Percentiles rank a stretch among this genome's conserved stretches.
These are phyloP conservation scores for Suaeda aralocaspica DNA, from an alignment of 148 eudicot species.

Conservation along the genomic window DNA sequence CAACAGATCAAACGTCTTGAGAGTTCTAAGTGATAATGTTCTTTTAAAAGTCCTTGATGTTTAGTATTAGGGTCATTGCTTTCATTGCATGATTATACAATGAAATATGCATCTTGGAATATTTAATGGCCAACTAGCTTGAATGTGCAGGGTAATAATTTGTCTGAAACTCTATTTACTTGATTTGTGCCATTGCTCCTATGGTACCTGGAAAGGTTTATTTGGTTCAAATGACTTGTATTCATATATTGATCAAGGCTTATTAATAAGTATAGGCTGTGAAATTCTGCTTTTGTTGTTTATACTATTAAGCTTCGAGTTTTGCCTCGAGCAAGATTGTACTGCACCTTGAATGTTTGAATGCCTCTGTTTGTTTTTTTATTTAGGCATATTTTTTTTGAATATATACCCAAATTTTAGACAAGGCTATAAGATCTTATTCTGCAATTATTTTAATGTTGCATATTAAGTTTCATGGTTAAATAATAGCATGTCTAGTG, in stretches of 20 bases:
- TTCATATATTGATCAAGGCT: neutral
- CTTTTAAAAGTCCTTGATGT: neutral
- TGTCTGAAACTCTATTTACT: neutral
- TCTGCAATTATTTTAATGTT: no score
- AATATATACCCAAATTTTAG: no score
- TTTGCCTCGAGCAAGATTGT: neutral
- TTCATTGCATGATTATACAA: neutral
- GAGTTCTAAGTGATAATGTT: conserved; percentile 19
- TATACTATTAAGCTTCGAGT: neutral
- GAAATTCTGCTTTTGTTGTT: neutral
- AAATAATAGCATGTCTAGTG: no score
- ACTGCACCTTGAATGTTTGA: neutral
- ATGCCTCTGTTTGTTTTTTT: neutral
- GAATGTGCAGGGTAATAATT: conserved; percentile 9
- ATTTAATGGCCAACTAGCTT: conserved; percentile 9
- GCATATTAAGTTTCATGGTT: no score
- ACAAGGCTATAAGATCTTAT: no score
- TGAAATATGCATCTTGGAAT: conserved; percentile 1
- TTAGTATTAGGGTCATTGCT: neutral
- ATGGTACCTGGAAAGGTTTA: neutral
- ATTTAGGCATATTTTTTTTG: no score
- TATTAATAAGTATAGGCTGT: conserved; percentile 15
- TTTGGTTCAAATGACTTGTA: conserved; percentile 12
- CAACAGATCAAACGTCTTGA: conserved; percentile 76
- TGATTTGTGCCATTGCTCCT: conserved; percentile 4